Conservation (phyloP, 768 basidiomycete genomes). For the Auricularia cornea region DNA sequence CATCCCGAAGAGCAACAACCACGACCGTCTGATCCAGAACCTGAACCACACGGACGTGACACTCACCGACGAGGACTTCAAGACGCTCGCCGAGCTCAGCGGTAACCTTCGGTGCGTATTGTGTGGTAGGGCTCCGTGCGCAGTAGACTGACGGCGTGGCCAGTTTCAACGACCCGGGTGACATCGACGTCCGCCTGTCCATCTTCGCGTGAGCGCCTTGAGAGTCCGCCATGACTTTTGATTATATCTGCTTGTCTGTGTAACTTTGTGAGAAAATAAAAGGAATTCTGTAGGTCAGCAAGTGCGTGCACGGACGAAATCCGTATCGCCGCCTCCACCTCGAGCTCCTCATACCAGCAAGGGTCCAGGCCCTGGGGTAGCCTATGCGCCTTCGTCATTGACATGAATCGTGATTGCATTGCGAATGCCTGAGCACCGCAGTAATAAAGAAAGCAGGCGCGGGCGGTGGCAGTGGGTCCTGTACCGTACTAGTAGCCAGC, state of each 20-base stretch:
- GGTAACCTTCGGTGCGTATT: slow-evolving; percentile 36
- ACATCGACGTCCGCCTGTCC: slow-evolving; percentile 53
- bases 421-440: no score
- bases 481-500: no score
- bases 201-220: slow-evolving; percentile 50
- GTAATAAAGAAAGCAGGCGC: no score
- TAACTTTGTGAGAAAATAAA: no score
- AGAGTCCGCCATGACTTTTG: slow-evolving; percentile 6
- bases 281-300: no score
- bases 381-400: no score
- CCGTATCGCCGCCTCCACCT: no score
- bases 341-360: no score
- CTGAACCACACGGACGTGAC: slow-evolving; percentile 38
- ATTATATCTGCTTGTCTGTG: slow-evolving; percentile 8
- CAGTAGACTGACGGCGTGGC: not conserved
- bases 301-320: no score
- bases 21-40: slow-evolving; percentile 43
- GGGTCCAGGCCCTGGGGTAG: no score
- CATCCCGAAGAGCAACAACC: slow-evolving; percentile 60
- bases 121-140: slow-evolving; percentile 5
- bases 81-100: slow-evolving; percentile 52
- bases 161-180: slow-evolving; percentile 64
- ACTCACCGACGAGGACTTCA: slow-evolving; percentile 50
- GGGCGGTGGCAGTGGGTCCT: no score
- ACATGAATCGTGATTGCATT: no score